Evolutionary conservation across 306 rosid genomes (phyloP), one percentile per base, ranked within the genome.

Genomic region (Sicyos edulis): DNA sequence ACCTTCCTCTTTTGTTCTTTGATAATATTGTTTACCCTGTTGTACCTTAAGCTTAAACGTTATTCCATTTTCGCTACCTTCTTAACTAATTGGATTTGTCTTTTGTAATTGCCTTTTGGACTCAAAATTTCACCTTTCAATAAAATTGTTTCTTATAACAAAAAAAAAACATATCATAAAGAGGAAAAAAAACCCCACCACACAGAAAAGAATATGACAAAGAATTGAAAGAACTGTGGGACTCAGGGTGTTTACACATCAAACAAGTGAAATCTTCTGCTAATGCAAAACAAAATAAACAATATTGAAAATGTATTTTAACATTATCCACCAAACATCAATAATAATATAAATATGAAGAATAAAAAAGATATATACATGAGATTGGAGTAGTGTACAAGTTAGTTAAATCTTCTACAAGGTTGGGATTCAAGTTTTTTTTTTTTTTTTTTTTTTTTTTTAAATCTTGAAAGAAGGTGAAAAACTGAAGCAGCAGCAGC

Each of bases 221-320:
- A 40, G 47, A 42, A 62, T 32, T 45, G 29, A 17, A 29, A 16
- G 40, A 64, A 64, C 45, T 4, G 70, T 64, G 16, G 22, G 51
- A n/a, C 8, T 59, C 17, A 20, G 60, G 32, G 6, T 60, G 21
- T 60, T 29, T 2, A 22, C 63, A 57, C 40, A 57, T 59, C 65
- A 61, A 61, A 61, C 47, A 60, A 60, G 47, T 32, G 68, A 32
- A 61, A 15, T 61, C 22, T 61, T 17, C 68, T 61, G 68, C 68
- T 61, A 61, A 61, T 32, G 20, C 47, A 13, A 57, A 26, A 58
- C 64, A 34, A 58, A 29, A 61, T 11, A 32, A 6, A 24, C 64
- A 58, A 37, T 9, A 20, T 55, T 55, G 14, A 55, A 55, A 8
- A 55, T 37, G 64, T 5, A 57, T 21, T 26, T 57, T 16, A 57